A percentile compares a stretch with the other conserved stretches of the same genome.
phyloP scores from a whole-genome alignment of 2,329 filamentous ascomycete genomes.

The Lecanicillium sp. region DNA sequence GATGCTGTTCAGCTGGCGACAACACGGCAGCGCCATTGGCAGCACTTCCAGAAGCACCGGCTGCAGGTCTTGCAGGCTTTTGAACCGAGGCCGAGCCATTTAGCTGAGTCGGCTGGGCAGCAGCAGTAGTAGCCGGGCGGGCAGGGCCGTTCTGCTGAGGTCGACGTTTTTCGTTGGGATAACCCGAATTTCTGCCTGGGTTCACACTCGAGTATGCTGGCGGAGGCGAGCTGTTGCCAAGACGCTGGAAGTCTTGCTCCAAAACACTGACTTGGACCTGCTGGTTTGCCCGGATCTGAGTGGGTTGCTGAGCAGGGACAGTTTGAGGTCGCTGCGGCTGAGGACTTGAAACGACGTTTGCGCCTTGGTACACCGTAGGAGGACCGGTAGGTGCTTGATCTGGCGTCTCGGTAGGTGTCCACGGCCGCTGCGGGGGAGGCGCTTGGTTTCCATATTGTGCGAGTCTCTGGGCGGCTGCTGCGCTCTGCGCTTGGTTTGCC shows the following conservation, averaged over 20 bases:
- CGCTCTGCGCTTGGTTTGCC: slow-evolving; percentile 57
- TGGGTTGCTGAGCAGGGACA: slow-evolving; percentile 35
- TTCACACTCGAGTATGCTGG: slow-evolving; percentile 89
- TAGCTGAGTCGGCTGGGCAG: slow-evolving; percentile 26
- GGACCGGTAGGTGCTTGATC: slow-evolving; percentile 83
- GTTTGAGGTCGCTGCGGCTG: slow-evolving; percentile 36
- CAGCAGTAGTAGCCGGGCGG: slow-evolving; percentile 20
- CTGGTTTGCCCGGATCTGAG: slow-evolving; percentile 21
- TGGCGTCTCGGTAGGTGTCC: slow-evolving; percentile 91
- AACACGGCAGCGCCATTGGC: slow-evolving; percentile 18
- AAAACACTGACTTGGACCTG: slow-evolving; percentile 61
- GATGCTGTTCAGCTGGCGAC: slow-evolving; percentile 48
- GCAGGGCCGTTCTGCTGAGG: slow-evolving; percentile 29
- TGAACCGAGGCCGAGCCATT: slow-evolving; percentile 20
- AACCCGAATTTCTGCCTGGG: slow-evolving; percentile 47
- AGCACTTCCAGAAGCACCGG: slow-evolving; percentile 25
- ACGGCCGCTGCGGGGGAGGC: slow-evolving; percentile 54
- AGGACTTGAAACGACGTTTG: slow-evolving; percentile 58
- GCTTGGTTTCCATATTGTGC: slow-evolving; percentile 62
- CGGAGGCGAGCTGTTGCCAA: slow-evolving; percentile 78
- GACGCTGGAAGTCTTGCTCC: slow-evolving; percentile 77
- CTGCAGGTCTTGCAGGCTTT: slow-evolving; percentile 16
- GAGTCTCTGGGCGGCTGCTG: slow-evolving; percentile 72
- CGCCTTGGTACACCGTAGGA: slow-evolving; percentile 85
- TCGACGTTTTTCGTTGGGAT: slow-evolving; percentile 73